Evolutionary conservation across 2,329 filamentous ascomycete species (phyloP).

Genomic region (Penicillium sp.): DNA sequence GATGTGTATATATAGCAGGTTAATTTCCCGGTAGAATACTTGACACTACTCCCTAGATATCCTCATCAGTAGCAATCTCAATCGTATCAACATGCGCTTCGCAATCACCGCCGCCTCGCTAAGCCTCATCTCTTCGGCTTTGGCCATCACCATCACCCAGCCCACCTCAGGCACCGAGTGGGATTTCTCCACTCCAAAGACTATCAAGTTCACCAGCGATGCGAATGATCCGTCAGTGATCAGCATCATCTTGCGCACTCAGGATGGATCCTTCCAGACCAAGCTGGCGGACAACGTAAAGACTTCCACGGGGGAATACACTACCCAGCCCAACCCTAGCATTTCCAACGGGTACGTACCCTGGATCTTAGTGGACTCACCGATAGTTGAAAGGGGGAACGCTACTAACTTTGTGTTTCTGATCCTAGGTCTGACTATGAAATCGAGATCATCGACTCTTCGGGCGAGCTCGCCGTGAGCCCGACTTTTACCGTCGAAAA

Average conservation of each 20-base stretch:
- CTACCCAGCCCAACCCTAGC: constrained; percentile 10
- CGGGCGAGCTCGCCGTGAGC: constrained; percentile 8
- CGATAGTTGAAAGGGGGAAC: neutral
- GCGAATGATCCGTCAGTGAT: constrained; percentile 5
- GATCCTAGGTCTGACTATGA: no score
- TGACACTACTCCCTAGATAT: no score
- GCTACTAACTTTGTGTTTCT: no score
- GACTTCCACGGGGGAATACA: constrained; percentile 9
- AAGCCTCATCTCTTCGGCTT: constrained; percentile 6
- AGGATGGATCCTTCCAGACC: constrained; percentile 13
- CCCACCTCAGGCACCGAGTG: constrained; percentile 3
- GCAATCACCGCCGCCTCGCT: neutral
- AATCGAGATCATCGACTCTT: constrained; percentile 10
- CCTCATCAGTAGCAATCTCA: neutral
- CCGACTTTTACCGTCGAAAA: constrained; percentile 5
- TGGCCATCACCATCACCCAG: constrained; percentile 5
- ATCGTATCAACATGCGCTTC: constrained; percentile 4
- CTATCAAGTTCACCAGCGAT: constrained; percentile 7
- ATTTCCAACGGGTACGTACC: constrained; percentile 11
- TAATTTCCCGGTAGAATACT: no score
- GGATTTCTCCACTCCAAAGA: constrained; percentile 8
- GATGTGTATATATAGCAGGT: no score
- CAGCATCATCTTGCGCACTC: constrained; percentile 6
- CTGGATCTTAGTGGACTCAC: no score
- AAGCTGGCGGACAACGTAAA: constrained; percentile 11